Evolutionary conservation across 495 filamentous ascomycete species (phyloP).

Genomic region (Neurospora sp.): DNA sequence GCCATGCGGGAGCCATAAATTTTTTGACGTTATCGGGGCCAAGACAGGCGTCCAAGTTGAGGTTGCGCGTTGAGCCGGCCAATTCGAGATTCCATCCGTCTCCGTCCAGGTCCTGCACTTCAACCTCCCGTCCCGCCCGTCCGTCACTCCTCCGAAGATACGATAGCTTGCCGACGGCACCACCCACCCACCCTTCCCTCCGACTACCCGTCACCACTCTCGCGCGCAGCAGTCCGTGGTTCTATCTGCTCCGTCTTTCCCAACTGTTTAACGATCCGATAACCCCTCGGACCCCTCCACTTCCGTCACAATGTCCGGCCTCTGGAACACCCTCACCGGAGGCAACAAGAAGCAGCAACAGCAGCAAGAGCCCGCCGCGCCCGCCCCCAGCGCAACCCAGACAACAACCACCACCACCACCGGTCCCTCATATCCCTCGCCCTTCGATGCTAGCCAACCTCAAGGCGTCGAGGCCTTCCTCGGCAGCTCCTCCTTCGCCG

Average conservation of each 20-base stretch:
- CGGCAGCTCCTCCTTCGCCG: slow-evolving; percentile 55
- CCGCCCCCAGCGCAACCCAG: slow-evolving; percentile 10
- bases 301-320: slow-evolving; percentile 44
- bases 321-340: slow-evolving; percentile 84
- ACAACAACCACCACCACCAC: slow-evolving; percentile 24
- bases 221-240: neutral
- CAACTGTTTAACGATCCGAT: neutral
- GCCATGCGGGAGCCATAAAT: slow-evolving; percentile 9
- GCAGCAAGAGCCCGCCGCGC: slow-evolving; percentile 12
- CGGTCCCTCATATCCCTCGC: slow-evolving; percentile 41
- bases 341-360: slow-evolving; percentile 39
- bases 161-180: slow-evolving; percentile 2
- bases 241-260: neutral
- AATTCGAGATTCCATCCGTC: slow-evolving; percentile 2
- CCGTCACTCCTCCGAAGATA: slow-evolving; percentile 2
- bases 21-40: slow-evolving; percentile 17
- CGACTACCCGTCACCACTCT: neutral
- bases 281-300: neutral
- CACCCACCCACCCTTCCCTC: neutral
- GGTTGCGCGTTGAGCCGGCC: slow-evolving; percentile 5
- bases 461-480: slow-evolving; percentile 81
- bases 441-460: slow-evolving; percentile 58
- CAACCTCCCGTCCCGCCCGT: neutral
- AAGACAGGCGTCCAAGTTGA: neutral
- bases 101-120: neutral